These are phyloP conservation scores for Sclerotinia spermophila DNA, from an alignment of 2,329 filamentous ascomycete genomes.

Conservation along the genomic window DNA sequence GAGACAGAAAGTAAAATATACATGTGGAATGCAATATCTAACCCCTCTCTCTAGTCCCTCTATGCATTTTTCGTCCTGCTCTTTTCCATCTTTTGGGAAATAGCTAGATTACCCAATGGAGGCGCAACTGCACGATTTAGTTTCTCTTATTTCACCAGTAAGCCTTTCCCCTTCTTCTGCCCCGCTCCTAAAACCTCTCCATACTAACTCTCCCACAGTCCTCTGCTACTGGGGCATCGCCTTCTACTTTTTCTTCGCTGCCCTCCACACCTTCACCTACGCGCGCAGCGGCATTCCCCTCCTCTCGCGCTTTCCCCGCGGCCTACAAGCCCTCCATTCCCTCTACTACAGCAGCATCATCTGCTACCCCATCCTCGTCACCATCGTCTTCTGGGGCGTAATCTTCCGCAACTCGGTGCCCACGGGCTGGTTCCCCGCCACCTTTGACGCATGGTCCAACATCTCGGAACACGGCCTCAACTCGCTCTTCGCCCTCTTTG, in stretches of 20 bases:
- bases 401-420: slow-evolving; percentile 48
- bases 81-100: slow-evolving; percentile 64
- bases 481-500: slow-evolving; percentile 68
- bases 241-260: slow-evolving; percentile 70
- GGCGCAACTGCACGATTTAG: slow-evolving; percentile 34
- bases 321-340: slow-evolving; percentile 61
- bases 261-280: slow-evolving; percentile 68
- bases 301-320: slow-evolving; percentile 56
- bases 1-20: background rate
- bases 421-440: slow-evolving; percentile 39
- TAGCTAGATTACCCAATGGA: slow-evolving; percentile 43
- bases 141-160: slow-evolving; percentile 79
- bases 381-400: slow-evolving; percentile 66
- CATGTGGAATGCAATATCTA: background rate
- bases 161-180: background rate
- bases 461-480: slow-evolving; percentile 75
- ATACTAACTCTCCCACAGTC: slow-evolving; percentile 21
- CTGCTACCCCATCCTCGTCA: slow-evolving; percentile 65
- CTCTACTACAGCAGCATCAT: slow-evolving; percentile 61
- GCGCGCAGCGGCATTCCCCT: slow-evolving; percentile 53
- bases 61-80: slow-evolving; percentile 70
- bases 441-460: slow-evolving; percentile 60
- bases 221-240: slow-evolving; percentile 74
- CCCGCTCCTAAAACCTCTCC: background rate
- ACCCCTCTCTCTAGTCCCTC: slow-evolving; percentile 43